Percentiles rank a stretch among this genome's conserved stretches.
Conservation (phyloP, 169 alveolate species). For the Cryptosporidium muris region DNA sequence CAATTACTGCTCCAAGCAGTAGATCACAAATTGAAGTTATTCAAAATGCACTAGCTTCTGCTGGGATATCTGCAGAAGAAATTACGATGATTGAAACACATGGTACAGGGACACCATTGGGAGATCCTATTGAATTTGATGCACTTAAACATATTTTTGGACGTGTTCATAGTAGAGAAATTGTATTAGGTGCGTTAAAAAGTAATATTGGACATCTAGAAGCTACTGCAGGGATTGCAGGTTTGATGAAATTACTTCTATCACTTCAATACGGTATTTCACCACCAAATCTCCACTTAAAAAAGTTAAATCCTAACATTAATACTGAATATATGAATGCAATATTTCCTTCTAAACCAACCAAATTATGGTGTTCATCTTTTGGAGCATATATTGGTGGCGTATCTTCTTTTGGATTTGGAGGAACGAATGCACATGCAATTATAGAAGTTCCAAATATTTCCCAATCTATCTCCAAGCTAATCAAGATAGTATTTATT, state of each 20-base stretch:
- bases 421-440: slow-evolving; percentile 78
- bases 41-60: slow-evolving; percentile 5
- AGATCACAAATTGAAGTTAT: slow-evolving; percentile 73
- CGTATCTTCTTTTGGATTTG: slow-evolving; percentile 76
- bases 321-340: slow-evolving; percentile 70
- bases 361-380: slow-evolving; percentile 6
- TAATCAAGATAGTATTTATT: too few species aligned
- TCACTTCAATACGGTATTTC: slow-evolving; percentile 73
- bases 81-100: slow-evolving; percentile 59
- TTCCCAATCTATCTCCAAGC: too few species aligned
- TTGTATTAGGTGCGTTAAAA: slow-evolving; percentile 77
- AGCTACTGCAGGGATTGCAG: slow-evolving; percentile 80
- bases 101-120: slow-evolving; percentile 64
- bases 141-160: slow-evolving; percentile 18
- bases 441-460: slow-evolving; percentile 63
- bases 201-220: slow-evolving; percentile 80
- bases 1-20: slow-evolving; percentile 81
- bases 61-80: not conserved
- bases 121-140: slow-evolving; percentile 69
- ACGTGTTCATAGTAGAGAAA: not conserved
- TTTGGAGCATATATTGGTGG: slow-evolving; percentile 48
- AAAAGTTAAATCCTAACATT: slow-evolving; percentile 73
- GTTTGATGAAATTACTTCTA: slow-evolving; percentile 74
- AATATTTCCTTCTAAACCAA: slow-evolving; percentile 17
- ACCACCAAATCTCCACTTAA: slow-evolving; percentile 76